Evolutionary conservation across 257 asterid species (phyloP).

Genomic region (Solanum bulbocastanum): DNA sequence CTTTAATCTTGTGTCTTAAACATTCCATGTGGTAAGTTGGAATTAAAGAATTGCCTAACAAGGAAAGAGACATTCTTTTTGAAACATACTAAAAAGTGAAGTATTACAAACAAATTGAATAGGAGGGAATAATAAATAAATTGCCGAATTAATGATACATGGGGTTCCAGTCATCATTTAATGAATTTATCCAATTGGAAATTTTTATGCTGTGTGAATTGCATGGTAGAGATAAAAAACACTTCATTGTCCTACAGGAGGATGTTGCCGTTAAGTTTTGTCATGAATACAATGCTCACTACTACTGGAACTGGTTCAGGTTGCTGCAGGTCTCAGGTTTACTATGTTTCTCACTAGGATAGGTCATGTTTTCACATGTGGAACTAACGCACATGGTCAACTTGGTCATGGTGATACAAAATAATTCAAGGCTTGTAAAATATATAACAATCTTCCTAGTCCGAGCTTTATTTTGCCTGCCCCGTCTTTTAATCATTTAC

Average conservation of each 20-base stretch:
- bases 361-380: slow-evolving; percentile 76
- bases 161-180: neutral
- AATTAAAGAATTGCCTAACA: no score
- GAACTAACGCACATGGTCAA: slow-evolving; percentile 64
- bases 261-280: neutral
- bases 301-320: slow-evolving; percentile 34
- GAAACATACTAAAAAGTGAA: neutral
- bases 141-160: neutral
- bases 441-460: no score
- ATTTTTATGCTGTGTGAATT: neutral
- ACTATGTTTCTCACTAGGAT: slow-evolving; percentile 60
- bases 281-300: neutral
- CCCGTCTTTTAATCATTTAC: no score
- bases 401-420: slow-evolving; percentile 87
- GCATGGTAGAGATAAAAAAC: neutral
- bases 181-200: neutral
- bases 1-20: neutral
- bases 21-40: neutral
- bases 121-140: neutral
- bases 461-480: no score
- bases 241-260: neutral
- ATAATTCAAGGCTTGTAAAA: no score
- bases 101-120: neutral
- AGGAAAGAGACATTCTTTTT: neutral
- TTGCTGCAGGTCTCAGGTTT: slow-evolving; percentile 79